A percentile compares a stretch with the other conserved stretches of the same genome.
These are phyloP conservation scores for Lactifluus rugatus DNA, from an alignment of 768 basidiomycete species.

Conservation along the genomic window DNA sequence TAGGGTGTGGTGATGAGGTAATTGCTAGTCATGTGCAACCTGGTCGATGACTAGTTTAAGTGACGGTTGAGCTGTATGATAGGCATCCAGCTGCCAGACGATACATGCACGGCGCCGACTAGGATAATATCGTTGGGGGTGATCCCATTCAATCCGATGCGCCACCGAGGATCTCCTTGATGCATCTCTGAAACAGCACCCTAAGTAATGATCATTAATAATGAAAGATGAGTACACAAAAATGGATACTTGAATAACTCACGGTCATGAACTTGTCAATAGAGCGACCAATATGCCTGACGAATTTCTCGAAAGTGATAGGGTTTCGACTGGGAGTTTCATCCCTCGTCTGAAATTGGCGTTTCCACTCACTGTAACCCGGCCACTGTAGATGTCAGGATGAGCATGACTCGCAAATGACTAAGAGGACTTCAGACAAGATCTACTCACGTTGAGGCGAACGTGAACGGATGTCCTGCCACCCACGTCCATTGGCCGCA, in stretches of 20 bases:
- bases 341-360: conserved; percentile 20
- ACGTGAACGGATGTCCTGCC: conserved; percentile 18
- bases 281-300: conserved; percentile 17
- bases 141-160: conserved; percentile 16
- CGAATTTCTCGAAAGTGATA: conserved; percentile 17
- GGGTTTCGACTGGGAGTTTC: conserved; percentile 16
- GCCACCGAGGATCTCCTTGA: conserved; percentile 14
- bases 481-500: conserved; percentile 10
- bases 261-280: conserved; percentile 17
- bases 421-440: background rate
- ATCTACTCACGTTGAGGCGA: conserved; percentile 15
- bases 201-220: background rate
- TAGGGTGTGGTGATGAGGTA: background rate
- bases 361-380: conserved; percentile 18
- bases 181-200: conserved; percentile 6
- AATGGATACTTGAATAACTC: background rate
- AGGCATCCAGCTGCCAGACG: conserved; percentile 20
- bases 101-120: conserved; percentile 18
- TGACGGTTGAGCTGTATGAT: conserved; percentile 19
- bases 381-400: conserved; percentile 12
- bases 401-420: background rate
- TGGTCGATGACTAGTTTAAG: background rate
- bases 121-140: conserved; percentile 13
- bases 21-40: background rate
- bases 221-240: background rate